Conservation (phyloP, 163 green algal genomes). For the Scenedesmus sp. region DNA sequence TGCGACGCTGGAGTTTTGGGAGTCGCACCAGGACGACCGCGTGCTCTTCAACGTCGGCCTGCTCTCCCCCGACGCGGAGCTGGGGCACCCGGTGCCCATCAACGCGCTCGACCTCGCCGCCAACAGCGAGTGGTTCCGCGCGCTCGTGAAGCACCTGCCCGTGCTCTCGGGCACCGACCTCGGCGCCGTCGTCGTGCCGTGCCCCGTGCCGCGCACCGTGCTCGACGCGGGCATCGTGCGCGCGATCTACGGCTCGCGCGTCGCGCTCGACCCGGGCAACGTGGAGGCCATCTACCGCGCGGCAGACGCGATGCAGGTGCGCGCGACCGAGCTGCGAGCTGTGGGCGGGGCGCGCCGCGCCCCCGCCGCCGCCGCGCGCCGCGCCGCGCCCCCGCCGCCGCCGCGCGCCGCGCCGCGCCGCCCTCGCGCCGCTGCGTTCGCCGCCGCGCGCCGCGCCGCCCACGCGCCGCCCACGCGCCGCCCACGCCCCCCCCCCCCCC, state of each 20-base stretch:
- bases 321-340: too few relatives aligned
- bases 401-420: too few relatives aligned
- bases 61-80: neutral
- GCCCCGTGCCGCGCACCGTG: neutral
- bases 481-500: too few relatives aligned
- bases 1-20: constrained; percentile 26
- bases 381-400: too few relatives aligned
- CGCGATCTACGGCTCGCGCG: constrained; percentile 12
- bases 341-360: too few relatives aligned
- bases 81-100: constrained; percentile 3
- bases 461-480: too few relatives aligned
- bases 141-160: constrained; percentile 20
- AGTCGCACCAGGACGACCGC: constrained; percentile 19
- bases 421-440: too few relatives aligned
- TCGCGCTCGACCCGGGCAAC: constrained; percentile 8
- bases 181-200: constrained; percentile 12
- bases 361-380: too few relatives aligned
- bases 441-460: too few relatives aligned
- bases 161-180: constrained; percentile 33
- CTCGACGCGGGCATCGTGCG: constrained; percentile 34
- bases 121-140: constrained; percentile 44
- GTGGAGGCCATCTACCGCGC: constrained; percentile 41
- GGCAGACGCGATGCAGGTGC: constrained; percentile 46
- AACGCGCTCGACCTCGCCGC: constrained; percentile 35
- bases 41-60: constrained; percentile 44